Evolutionary conservation across 1,284 basidiomycete species (phyloP), one percentile per base, ranked within the genome.

Genomic region (Inonotus hispidus): DNA sequence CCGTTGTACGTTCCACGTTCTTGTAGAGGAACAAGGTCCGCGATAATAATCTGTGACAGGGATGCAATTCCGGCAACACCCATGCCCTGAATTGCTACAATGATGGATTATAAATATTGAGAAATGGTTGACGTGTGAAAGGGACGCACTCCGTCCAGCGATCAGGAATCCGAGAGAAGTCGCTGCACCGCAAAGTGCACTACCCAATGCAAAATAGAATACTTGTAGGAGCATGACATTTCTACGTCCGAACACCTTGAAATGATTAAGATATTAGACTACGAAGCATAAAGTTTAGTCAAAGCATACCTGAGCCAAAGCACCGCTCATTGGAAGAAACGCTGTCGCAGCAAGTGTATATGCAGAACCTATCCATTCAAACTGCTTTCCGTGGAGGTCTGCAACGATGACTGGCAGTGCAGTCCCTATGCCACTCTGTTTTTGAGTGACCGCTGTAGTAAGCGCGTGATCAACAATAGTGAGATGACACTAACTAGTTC

Each of bases 81-180:
- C 5, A 71, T 61, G 13, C 73, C 74, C 56, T 74, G 72, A 2
- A 75, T 56, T 25, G 68, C 72, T 63, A n/a, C n/a, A 56, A 7
- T 7, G 2, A 25, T 27, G 25, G 35, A n/a, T 23, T 59, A n/a
- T 23, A 13, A 11, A 23, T 13, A 38, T 21, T 5, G 29, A 8
- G n/a, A 38, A 37, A 16, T 8, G 16, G 7, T 1, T 0, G 21
- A 32, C 10, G 27, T 25, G 19, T 13, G 10, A n/a, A 6, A 21
- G 29, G 16, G 3, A 43, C 66, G n/a, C 37, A 66, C 67, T 63
- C 61, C 79, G 69, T 6, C 72, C 76, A 13, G 72, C 76, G 59
- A 79, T 77, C 52, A 81, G 70, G 73, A 73, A 72, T 27, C 69
- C 71, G 73, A 79, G 78, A 53, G 66, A 73, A 60, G 74, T 71